A percentile compares a stretch with the other conserved stretches of the same genome.
These are phyloP conservation scores for Boletus vermiculosoides DNA, from an alignment of 768 basidiomycete genomes.

Conservation along the genomic window DNA sequence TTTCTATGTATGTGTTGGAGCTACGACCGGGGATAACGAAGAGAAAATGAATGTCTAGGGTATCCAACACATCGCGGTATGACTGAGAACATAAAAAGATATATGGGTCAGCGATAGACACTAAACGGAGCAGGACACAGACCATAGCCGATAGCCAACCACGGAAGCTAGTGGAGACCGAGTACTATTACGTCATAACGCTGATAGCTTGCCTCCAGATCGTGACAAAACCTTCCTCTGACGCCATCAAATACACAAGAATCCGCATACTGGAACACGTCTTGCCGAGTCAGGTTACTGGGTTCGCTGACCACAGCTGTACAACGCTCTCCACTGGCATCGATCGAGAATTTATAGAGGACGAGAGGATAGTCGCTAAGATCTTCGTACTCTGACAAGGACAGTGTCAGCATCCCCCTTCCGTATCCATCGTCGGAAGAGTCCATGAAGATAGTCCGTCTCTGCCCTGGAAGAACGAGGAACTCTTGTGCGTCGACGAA, in stretches of 20 bases:
- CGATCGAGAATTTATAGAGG: constrained; percentile 22
- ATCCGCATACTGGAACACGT: constrained; percentile 2
- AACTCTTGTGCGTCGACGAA: constrained; percentile 12
- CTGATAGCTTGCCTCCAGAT: background rate
- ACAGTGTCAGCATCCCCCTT: constrained; percentile 17
- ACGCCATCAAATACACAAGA: constrained; percentile 16
- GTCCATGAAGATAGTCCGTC: constrained; percentile 1
- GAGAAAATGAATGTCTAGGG: background rate
- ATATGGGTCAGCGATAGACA: background rate
- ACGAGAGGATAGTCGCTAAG: background rate
- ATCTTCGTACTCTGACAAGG: background rate
- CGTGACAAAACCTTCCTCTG: constrained; percentile 21
- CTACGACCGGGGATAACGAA: background rate
- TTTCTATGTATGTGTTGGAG: background rate
- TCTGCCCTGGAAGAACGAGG: constrained; percentile 16
- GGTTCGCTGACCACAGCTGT: constrained; percentile 13
- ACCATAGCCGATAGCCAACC: background rate
- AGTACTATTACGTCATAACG: constrained; percentile 16
- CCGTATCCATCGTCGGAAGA: constrained; percentile 16
- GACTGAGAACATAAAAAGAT: background rate
- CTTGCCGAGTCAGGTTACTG: constrained; percentile 4
- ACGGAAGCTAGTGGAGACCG: constrained; percentile 8
- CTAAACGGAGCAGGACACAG: background rate
- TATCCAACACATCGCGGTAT: background rate
- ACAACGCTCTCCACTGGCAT: constrained; percentile 18